Percentiles rank a stretch among this genome's conserved stretches.
Conservation (phyloP, 2,329 filamentous ascomycete species). For the Lachnellula suecica region DNA sequence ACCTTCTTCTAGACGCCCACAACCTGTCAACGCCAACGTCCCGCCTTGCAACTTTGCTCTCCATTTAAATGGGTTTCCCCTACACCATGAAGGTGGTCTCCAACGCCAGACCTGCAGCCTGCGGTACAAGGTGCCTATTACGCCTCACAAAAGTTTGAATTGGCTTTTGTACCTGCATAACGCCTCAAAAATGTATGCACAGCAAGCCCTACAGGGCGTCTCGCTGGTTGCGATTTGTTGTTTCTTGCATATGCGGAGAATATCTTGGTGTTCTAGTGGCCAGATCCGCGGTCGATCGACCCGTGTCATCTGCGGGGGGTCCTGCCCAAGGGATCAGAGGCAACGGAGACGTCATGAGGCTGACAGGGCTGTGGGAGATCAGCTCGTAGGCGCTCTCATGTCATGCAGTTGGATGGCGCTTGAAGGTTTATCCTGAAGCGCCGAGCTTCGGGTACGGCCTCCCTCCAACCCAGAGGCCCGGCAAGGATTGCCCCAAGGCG, state of each 20-base stretch:
- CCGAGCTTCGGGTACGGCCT: background rate
- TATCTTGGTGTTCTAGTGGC: constrained; percentile 5
- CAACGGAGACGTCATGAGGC: constrained; percentile 20
- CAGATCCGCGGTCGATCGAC: constrained; percentile 7
- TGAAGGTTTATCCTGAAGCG: constrained; percentile 24
- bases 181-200: constrained; percentile 14
- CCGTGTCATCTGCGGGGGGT: constrained; percentile 9
- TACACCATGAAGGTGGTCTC: constrained; percentile 18
- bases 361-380: constrained; percentile 10
- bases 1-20: constrained; percentile 20
- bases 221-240: constrained; percentile 14
- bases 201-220: constrained; percentile 21
- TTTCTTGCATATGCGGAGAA: constrained; percentile 16
- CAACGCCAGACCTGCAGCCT: constrained; percentile 14
- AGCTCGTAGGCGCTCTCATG: constrained; percentile 22
- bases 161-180: constrained; percentile 21
- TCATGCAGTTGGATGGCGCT: constrained; percentile 26
- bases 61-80: constrained; percentile 17
- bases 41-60: constrained; percentile 7
- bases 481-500: background rate
- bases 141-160: constrained; percentile 9
- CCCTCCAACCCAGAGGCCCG: background rate
- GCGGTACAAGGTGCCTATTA: background rate
- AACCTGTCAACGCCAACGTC: constrained; percentile 7
- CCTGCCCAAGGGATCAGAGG: background rate